phyloP scores from a whole-genome alignment of 768 basidiomycete genomes.

The Pisolithus sp. region DNA sequence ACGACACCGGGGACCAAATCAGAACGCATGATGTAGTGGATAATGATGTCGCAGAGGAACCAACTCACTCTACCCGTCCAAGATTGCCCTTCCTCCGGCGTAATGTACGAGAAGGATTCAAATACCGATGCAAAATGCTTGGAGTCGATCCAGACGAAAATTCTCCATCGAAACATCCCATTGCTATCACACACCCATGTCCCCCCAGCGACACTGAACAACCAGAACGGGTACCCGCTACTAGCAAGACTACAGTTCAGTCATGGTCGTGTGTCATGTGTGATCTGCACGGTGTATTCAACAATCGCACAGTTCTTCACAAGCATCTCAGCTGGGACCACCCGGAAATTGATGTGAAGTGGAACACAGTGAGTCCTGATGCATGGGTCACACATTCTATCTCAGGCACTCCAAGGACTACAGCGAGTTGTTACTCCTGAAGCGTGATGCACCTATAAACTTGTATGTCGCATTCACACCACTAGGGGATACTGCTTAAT shows the following conservation, averaged over 20 bases:
- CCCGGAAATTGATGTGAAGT: constrained; percentile 29
- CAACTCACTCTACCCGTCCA: constrained; percentile 23
- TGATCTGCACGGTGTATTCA: constrained; percentile 36
- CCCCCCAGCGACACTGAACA: constrained; percentile 6
- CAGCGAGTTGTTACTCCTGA: constrained; percentile 10
- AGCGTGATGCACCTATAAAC: too few species aligned
- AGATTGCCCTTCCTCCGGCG: constrained; percentile 53
- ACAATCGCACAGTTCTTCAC: constrained; percentile 36
- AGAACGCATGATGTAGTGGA: constrained; percentile 28
- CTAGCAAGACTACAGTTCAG: constrained; percentile 21
- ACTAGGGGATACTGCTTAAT: too few species aligned
- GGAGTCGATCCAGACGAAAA: constrained; percentile 29
- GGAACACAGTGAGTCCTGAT: constrained; percentile 29
- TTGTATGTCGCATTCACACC: too few species aligned
- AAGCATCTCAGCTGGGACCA: constrained; percentile 51
- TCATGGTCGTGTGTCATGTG: constrained; percentile 54
- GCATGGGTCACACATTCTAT: background rate
- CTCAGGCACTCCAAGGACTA: constrained; percentile 9
- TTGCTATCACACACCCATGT: constrained; percentile 21
- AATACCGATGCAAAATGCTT: constrained; percentile 31
- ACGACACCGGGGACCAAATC: constrained; percentile 22
- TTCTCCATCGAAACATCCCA: constrained; percentile 11
- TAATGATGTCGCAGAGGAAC: constrained; percentile 33
- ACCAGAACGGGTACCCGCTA: constrained; percentile 5
- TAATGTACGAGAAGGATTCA: constrained; percentile 46